Base-by-base conservation (phyloP, 192 early-diverging fungal genomes). In the Umbelopsis sp. region DNA sequence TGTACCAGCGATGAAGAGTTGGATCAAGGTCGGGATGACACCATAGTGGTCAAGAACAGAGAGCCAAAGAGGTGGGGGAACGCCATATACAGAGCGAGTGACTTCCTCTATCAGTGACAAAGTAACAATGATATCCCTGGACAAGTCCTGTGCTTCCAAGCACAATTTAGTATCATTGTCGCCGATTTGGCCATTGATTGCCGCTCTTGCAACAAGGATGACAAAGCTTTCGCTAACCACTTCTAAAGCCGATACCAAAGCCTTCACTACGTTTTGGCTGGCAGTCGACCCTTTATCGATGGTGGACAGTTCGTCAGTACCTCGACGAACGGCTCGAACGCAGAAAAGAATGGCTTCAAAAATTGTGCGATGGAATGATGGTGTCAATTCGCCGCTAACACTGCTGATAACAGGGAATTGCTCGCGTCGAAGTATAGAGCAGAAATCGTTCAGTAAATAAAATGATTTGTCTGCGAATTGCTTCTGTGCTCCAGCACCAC, bases 21-120 rank as follows among this genome's bases (percentile, higher is more conserved):
- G 71, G 13, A 82, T 50, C 33, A 78, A 74, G 25, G 76, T 68
- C 0, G 73, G 76, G 21, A 85, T 74, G 16, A 79, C 74, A 18
- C 78, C 74, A 64, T 70, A 30, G 15, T 72, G 74, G 2, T 69
- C 45, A 33, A 85, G 55, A 15, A 76, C 49, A 11, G 77, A 71
- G 23, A 82, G 67, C 80, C 80, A 85, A 20, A 77, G 74, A 16
- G 55, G 51, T 0, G 69, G 71, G 21, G 76, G 73, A 20, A 78
- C 69, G 37, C 64, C 73, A 73, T 80, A 81, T 5, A 74, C 46
- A 6, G 79, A 66, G 21, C 78, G 70, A 21, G 76, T 76, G 23
- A 85, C 44, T 41, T 81, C 77, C 51, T 80, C 75, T 46, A 85
- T 53, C 0, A 85, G 70, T 0, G 83, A 71, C 4, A 85, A 27